Percentiles rank a stretch among this genome's conserved stretches.
Evolutionary conservation across 2,329 filamentous ascomycete species (phyloP).

Genomic region (Claviceps quebecensis): DNA sequence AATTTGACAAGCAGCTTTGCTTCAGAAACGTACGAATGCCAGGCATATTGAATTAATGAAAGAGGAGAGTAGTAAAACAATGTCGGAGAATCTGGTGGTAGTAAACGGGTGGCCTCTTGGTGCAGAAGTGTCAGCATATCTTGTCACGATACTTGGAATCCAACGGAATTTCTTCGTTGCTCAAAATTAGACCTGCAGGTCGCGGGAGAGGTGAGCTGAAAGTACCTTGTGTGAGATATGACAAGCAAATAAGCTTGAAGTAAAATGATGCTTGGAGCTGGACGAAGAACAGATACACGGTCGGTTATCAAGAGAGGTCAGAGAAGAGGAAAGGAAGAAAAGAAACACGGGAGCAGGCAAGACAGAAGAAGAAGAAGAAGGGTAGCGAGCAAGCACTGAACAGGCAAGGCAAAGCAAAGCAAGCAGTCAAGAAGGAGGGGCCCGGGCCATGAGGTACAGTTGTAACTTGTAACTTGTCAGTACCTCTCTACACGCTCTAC

Average conservation of each 20-base stretch:
- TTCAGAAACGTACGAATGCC: constrained; percentile 31
- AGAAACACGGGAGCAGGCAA: constrained; percentile 3
- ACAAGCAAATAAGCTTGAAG: constrained; percentile 5
- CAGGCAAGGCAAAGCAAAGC: constrained; percentile 2
- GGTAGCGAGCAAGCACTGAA: not conserved
- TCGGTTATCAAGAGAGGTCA: constrained; percentile 1
- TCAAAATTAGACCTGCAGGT: not conserved
- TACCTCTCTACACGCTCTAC: no score
- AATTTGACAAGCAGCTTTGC: not conserved
- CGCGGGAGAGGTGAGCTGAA: not conserved
- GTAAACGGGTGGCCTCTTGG: not conserved
- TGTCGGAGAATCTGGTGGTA: not conserved
- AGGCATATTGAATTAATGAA: constrained; percentile 27
- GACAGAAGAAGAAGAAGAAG: not conserved
- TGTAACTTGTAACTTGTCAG: no score
- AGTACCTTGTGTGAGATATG: constrained; percentile 3
- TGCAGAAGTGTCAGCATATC: not conserved
- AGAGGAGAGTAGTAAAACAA: not conserved
- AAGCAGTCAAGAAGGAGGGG: constrained; percentile 4
- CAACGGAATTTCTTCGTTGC: not conserved
- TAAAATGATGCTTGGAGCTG: constrained; percentile 5
- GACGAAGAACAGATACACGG: constrained; percentile 4
- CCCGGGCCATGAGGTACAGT: not conserved
- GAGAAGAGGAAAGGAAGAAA: not conserved
- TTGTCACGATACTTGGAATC: not conserved